These are phyloP conservation scores for Xylariomycetidae sp. DNA, from an alignment of 2,329 filamentous ascomycete species.

Conservation along the genomic window DNA sequence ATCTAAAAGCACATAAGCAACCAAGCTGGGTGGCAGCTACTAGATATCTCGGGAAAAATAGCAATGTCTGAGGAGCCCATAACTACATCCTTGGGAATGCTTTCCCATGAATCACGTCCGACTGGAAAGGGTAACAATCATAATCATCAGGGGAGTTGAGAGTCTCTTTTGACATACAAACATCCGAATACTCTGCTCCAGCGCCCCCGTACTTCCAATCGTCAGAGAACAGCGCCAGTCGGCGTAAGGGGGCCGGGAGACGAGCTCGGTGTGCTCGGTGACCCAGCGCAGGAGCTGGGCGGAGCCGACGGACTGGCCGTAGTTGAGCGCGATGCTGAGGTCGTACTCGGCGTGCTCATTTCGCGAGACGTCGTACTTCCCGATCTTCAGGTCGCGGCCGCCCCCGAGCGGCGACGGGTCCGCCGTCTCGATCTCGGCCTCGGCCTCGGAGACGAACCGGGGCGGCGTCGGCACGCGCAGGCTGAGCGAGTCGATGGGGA, in stretches of 20 bases:
- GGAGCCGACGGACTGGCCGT: conserved; percentile 80
- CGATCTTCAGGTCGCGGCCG: conserved; percentile 48
- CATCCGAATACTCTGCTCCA: conserved; percentile 81
- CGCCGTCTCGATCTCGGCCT: background rate
- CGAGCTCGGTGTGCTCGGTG: conserved; percentile 91
- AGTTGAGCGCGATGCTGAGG: conserved; percentile 86
- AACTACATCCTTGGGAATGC: too few relatives aligned
- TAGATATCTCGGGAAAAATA: too few relatives aligned
- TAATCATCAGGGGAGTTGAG: too few relatives aligned
- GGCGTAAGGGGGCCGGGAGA: conserved; percentile 79
- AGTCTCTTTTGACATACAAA: too few relatives aligned
- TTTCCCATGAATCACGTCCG: too few relatives aligned
- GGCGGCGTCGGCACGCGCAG: conserved; percentile 68
- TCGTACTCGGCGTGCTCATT: conserved; percentile 51
- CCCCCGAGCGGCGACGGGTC: conserved; percentile 28
- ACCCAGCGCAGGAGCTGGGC: conserved; percentile 86
- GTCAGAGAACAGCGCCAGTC: conserved; percentile 87
- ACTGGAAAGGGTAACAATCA: too few relatives aligned
- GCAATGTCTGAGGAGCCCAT: too few relatives aligned
- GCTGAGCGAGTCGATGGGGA: conserved; percentile 78
- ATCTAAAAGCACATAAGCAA: too few relatives aligned
- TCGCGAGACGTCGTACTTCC: conserved; percentile 77
- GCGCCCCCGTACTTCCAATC: conserved; percentile 77
- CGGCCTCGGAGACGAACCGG: conserved; percentile 57
- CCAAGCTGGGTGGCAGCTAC: too few relatives aligned